Conservation (phyloP, 2,329 filamentous ascomycete species). For the Thelonectria blattea region DNA sequence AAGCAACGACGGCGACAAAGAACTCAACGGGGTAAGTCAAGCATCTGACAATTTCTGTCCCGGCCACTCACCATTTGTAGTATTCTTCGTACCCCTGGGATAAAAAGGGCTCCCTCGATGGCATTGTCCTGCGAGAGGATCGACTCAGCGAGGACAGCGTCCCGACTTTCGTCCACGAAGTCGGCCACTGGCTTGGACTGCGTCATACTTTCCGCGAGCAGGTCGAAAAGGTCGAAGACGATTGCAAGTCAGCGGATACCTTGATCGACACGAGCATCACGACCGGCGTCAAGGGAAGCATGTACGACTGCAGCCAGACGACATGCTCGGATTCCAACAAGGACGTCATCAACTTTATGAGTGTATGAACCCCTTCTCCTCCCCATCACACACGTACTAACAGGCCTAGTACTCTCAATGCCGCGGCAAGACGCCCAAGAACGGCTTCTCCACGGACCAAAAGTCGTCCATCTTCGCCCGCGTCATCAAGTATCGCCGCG, state of each 20-base stretch:
- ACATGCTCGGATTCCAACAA: conserved; percentile 16
- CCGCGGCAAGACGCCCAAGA: conserved; percentile 15
- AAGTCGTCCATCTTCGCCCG: conserved; percentile 35
- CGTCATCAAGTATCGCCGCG: conserved; percentile 30
- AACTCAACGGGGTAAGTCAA: conserved; percentile 12
- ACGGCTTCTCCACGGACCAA: conserved; percentile 35
- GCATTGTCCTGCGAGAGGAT: conserved; percentile 13
- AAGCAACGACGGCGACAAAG: conserved; percentile 1
- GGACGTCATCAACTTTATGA: conserved; percentile 34
- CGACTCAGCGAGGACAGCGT: conserved; percentile 2
- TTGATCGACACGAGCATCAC: conserved; percentile 31
- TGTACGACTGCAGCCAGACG: conserved; percentile 27
- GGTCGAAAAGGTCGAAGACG: conserved; percentile 12
- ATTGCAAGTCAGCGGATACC: conserved; percentile 25
- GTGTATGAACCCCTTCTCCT: conserved; percentile 12
- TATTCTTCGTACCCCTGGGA: conserved; percentile 15
- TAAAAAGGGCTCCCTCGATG: conserved; percentile 13
- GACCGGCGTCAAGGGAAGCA: conserved; percentile 15
- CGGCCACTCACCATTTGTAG: not conserved
- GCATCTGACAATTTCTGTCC: too few species aligned
- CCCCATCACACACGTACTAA: not conserved
- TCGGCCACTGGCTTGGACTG: conserved; percentile 20
- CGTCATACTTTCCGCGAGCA: conserved; percentile 18
- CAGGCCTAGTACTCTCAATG: conserved; percentile 8
- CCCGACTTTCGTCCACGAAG: conserved; percentile 13